Conservation (phyloP, 2,329 filamentous ascomycete genomes). For the Trichoderma harzianum region DNA sequence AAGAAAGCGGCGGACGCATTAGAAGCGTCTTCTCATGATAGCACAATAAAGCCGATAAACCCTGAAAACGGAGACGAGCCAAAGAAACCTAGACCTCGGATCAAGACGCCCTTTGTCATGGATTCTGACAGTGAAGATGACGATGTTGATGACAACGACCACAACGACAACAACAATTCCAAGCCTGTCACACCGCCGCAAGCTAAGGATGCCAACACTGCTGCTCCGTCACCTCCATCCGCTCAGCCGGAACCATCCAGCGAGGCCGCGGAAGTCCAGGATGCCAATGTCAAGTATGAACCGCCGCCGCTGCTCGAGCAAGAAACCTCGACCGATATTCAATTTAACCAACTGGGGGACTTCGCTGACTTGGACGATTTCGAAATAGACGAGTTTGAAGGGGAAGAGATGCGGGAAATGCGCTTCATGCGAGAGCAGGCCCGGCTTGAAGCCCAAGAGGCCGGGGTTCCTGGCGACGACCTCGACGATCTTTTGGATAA, state of each 20-base stretch:
- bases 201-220: background rate
- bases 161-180: constrained; percentile 22
- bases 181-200: constrained; percentile 21
- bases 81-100: constrained; percentile 25
- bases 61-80: constrained; percentile 17
- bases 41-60: constrained; percentile 34
- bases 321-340: constrained; percentile 31
- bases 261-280: background rate
- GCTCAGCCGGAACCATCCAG: background rate
- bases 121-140: constrained; percentile 60
- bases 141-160: constrained; percentile 14
- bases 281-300: constrained; percentile 14
- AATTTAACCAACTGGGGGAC: constrained; percentile 37
- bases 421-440: constrained; percentile 75
- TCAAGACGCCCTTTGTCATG: constrained; percentile 59
- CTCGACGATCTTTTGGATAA: constrained; percentile 33
- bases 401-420: constrained; percentile 64
- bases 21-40: background rate
- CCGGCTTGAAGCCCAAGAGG: constrained; percentile 59
- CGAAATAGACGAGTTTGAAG: constrained; percentile 48
- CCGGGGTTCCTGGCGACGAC: constrained; percentile 37
- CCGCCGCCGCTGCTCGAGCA: constrained; percentile 27
- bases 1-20: background rate
- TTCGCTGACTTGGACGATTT: constrained; percentile 54
- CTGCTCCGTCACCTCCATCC: background rate